Evolutionary conservation across 2,329 filamentous ascomycete genomes (phyloP).

Genomic region (Calonectria pteridis): DNA sequence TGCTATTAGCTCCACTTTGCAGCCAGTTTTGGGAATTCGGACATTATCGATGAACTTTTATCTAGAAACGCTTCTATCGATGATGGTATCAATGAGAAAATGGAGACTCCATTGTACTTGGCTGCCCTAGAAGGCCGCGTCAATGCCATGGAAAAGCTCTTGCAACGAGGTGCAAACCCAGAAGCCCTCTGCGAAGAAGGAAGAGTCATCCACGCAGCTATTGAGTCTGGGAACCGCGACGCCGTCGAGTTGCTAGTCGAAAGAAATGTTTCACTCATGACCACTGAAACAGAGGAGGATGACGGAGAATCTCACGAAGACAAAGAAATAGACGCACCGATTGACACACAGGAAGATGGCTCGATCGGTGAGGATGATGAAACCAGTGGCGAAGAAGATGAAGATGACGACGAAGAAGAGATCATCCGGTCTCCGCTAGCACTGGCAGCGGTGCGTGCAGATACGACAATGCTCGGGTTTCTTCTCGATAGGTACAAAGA

Average conservation of each 20-base stretch:
- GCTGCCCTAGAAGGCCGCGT: slow-evolving; percentile 54
- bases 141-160: slow-evolving; percentile 55
- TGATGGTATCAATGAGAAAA: slow-evolving; percentile 48
- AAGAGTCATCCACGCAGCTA: slow-evolving; percentile 56
- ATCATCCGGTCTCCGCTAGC: slow-evolving; percentile 50
- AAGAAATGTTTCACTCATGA: slow-evolving; percentile 51
- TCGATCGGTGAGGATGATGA: not conserved
- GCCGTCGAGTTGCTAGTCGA: slow-evolving; percentile 56
- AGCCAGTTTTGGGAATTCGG: slow-evolving; percentile 22
- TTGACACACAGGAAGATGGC: not conserved
- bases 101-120: slow-evolving; percentile 54
- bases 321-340: not conserved
- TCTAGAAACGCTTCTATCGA: slow-evolving; percentile 26
- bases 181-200: slow-evolving; percentile 47
- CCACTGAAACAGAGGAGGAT: slow-evolving; percentile 32
- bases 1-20: slow-evolving; percentile 30
- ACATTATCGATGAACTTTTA: slow-evolving; percentile 31
- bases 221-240: slow-evolving; percentile 55
- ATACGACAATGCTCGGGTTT: slow-evolving; percentile 57
- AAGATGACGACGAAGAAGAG: slow-evolving; percentile 14
- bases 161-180: slow-evolving; percentile 52
- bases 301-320: slow-evolving; percentile 29
- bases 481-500: slow-evolving; percentile 54
- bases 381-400: not conserved
- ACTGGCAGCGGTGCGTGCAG: slow-evolving; percentile 52